Evolutionary conservation across 75 land plant genomes (phyloP).

Genomic region (Gnetum montanum): DNA sequence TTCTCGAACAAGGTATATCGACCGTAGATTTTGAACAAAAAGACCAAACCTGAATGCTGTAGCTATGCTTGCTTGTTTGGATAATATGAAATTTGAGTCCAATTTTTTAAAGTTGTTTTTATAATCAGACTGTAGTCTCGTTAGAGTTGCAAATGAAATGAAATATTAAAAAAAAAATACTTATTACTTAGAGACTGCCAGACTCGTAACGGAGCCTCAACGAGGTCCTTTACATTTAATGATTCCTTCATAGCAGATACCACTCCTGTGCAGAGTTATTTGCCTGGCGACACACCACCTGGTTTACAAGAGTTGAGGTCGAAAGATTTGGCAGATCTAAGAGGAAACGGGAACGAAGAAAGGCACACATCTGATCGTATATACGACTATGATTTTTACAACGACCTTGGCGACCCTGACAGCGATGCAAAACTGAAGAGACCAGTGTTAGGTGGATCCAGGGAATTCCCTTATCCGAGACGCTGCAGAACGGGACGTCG

Average conservation of each 20-base stretch:
- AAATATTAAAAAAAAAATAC: too few species aligned
- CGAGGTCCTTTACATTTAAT: too few species aligned
- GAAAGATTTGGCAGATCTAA: slow-evolving; percentile 29
- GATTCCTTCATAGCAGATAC: too few species aligned
- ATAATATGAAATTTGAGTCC: too few species aligned
- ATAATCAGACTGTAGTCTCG: too few species aligned
- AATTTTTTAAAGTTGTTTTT: too few species aligned
- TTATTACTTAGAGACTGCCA: too few species aligned
- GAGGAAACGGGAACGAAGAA: slow-evolving; percentile 51
- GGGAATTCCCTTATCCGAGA: slow-evolving; percentile 57
- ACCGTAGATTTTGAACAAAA: too few species aligned
- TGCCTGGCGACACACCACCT: slow-evolving; percentile 50
- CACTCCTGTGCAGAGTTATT: slow-evolving; percentile 34
- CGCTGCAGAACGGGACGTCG: slow-evolving; percentile 54
- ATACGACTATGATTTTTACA: slow-evolving; percentile 66
- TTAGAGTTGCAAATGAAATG: too few species aligned
- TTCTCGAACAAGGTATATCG: slow-evolving; percentile 13
- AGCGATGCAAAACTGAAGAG: slow-evolving; percentile 25
- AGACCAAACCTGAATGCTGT: too few species aligned
- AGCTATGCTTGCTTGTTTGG: too few species aligned
- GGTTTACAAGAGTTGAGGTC: slow-evolving; percentile 28
- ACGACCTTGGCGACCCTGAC: slow-evolving; percentile 51
- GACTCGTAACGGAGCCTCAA: too few species aligned
- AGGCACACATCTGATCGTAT: slow-evolving; percentile 49
- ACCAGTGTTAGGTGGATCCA: slow-evolving; percentile 55